Percentiles rank a stretch among this genome's conserved stretches.
These are phyloP conservation scores for Solanum habrochaites DNA, from an alignment of 257 asterid species.

Conservation along the genomic window DNA sequence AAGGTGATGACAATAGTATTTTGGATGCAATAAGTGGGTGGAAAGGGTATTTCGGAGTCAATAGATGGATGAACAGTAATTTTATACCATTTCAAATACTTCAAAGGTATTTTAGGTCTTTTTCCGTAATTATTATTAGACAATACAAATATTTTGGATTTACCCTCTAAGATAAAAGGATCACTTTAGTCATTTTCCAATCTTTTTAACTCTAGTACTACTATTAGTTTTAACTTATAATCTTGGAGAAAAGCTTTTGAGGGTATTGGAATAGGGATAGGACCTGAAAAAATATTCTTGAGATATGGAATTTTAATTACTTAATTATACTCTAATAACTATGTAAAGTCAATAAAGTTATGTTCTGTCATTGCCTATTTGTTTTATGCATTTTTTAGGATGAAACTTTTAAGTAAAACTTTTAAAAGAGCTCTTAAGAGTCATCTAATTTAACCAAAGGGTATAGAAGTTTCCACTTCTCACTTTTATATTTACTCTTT, in stretches of 20 bases:
- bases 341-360: background rate
- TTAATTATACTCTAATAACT: background rate
- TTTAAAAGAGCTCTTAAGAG: background rate
- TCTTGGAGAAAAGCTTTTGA: background rate
- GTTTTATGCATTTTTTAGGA: background rate
- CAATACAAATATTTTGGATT: background rate
- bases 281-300: background rate
- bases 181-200: background rate
- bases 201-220: background rate
- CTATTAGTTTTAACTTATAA: background rate
- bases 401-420: background rate
- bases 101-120: accelerated
- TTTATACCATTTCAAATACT: too few relatives aligned
- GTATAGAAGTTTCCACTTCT: background rate
- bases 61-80: accelerated
- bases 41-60: too few relatives aligned
- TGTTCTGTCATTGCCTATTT: background rate
- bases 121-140: too few relatives aligned
- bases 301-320: background rate
- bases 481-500: background rate
- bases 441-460: background rate
- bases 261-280: background rate
- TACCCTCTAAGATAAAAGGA: background rate
- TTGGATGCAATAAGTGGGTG: too few relatives aligned
- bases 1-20: too few relatives aligned